Conservation (phyloP, 2,329 filamentous ascomycete genomes). For the Gaeumannomyces sp. region DNA sequence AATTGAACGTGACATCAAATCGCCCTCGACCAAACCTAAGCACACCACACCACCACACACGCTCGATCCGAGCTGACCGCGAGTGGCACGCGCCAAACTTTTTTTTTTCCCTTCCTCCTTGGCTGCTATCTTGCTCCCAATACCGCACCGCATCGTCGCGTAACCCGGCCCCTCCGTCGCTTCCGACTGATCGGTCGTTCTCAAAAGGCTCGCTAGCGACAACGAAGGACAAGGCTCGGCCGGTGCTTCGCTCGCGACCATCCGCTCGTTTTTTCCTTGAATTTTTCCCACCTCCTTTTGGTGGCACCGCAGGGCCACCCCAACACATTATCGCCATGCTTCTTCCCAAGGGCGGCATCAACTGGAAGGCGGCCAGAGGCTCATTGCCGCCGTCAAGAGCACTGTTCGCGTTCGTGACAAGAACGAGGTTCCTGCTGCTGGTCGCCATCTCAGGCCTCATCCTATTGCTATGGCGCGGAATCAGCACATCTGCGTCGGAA, state of each 20-base stretch:
- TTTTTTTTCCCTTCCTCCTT: neutral
- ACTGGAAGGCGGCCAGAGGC: conserved; percentile 84
- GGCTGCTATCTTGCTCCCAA: neutral
- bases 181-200: neutral
- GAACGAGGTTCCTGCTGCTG: conserved; percentile 70
- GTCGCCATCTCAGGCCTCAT: conserved; percentile 64
- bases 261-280: conserved; percentile 11
- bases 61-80: neutral
- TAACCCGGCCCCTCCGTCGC: neutral
- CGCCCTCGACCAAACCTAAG: neutral
- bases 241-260: neutral
- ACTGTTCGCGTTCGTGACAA: conserved; percentile 63
- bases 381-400: conserved; percentile 72
- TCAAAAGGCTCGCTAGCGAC: neutral
- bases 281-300: conserved; percentile 22
- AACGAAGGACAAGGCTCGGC: conserved; percentile 4
- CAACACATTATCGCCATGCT: conserved; percentile 58
- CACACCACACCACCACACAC: neutral
- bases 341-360: conserved; percentile 81
- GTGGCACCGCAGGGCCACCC: conserved; percentile 36
- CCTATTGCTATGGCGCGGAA: conserved; percentile 80
- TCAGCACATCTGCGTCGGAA: conserved; percentile 72
- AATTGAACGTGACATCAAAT: neutral
- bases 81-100: conserved; percentile 9
- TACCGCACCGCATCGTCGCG: neutral